Conservation (phyloP, 192 early-diverging fungal species). For the Rhizophagus sp. region DNA sequence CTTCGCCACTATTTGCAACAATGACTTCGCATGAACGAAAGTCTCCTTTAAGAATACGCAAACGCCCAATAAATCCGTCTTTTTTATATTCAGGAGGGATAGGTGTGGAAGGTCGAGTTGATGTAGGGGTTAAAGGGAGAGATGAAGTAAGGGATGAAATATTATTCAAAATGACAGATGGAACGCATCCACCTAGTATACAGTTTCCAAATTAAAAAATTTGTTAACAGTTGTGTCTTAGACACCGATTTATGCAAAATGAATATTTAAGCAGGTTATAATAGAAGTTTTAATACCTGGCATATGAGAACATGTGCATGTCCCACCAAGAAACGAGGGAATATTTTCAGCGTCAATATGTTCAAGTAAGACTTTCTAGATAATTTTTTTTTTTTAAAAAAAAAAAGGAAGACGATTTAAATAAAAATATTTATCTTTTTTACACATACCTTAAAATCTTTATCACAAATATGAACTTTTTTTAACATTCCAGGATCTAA, state of each 20-base stretch:
- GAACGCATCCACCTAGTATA: conserved; percentile 40
- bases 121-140: neutral
- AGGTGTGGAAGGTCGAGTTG: neutral
- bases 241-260: neutral
- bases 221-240: neutral
- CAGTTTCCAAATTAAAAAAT: neutral
- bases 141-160: conserved; percentile 36
- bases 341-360: conserved; percentile 69
- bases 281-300: conserved; percentile 51
- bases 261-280: neutral
- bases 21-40: neutral
- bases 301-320: conserved; percentile 73
- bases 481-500: conserved; percentile 71
- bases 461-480: conserved; percentile 36
- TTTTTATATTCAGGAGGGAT: neutral
- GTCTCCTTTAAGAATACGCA: conserved; percentile 7
- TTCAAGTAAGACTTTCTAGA: conserved; percentile 57
- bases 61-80: neutral
- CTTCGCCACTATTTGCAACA: neutral
- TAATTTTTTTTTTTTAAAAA: conserved; percentile 46
- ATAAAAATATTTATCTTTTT: neutral
- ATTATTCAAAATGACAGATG: conserved; percentile 42
- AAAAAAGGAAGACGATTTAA: conserved; percentile 41
- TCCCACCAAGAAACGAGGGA: conserved; percentile 71
- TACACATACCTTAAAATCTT: conserved; percentile 10